Evolutionary conservation across 306 rosid genomes (phyloP).

Genomic region (Cicer bijugum): DNA sequence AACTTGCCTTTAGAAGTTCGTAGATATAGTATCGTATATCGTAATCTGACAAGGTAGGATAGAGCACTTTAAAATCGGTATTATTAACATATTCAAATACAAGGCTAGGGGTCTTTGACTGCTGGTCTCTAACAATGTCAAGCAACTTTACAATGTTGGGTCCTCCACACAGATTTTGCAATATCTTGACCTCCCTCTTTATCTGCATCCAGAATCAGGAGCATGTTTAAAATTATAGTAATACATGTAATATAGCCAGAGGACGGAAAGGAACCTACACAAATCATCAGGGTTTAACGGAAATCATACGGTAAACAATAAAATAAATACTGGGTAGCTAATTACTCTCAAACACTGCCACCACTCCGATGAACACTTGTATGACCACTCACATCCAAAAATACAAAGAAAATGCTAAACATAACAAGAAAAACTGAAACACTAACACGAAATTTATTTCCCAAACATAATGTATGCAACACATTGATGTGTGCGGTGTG

Average conservation of each 20-base stretch:
- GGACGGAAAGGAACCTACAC: background rate
- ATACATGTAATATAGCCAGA: conserved; percentile 3
- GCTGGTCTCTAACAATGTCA: conserved; percentile 84
- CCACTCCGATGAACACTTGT: background rate
- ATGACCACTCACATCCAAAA: background rate
- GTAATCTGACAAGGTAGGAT: conserved; percentile 72
- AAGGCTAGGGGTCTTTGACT: conserved; percentile 73
- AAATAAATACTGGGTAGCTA: conserved; percentile 6
- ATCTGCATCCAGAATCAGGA: conserved; percentile 56
- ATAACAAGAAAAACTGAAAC: background rate
- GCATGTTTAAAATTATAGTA: background rate
- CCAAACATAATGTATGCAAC: background rate
- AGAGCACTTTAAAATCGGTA: conserved; percentile 79
- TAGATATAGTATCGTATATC: conserved; percentile 74
- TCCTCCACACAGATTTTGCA: conserved; percentile 67
- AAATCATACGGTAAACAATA: conserved; percentile 1
- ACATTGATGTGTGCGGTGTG: background rate
- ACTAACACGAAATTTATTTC: background rate
- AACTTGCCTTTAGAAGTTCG: conserved; percentile 74
- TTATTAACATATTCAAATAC: conserved; percentile 59
- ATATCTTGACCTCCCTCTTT: conserved; percentile 64
- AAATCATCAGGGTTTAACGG: background rate
- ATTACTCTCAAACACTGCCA: background rate
- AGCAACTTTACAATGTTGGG: conserved; percentile 80
- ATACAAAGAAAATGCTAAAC: background rate